Evolutionary conservation across 2,329 filamentous ascomycete genomes (phyloP).

Genomic region (Aspergillus ochraceus): DNA sequence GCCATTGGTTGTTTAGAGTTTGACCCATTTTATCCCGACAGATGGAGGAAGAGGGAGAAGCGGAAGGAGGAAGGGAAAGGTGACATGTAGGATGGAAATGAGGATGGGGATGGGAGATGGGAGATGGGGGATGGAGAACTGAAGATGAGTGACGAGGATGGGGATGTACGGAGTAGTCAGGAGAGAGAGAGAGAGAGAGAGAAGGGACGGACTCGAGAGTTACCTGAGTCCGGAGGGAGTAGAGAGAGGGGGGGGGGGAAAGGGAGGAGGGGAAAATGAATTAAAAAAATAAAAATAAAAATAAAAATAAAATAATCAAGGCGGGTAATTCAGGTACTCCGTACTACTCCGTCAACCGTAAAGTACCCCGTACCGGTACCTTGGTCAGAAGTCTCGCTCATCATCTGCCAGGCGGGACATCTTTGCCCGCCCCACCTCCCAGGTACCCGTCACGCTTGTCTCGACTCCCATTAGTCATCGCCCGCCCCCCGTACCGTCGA

Average conservation of each 20-base stretch:
- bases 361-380: conserved; percentile 9
- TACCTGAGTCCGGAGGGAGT: too few relatives aligned
- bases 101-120: background rate
- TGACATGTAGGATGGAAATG: background rate
- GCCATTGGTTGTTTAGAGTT: background rate
- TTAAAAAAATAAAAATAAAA: background rate
- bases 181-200: too few relatives aligned
- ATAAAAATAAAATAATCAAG: too few relatives aligned
- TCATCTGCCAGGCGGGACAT: too few relatives aligned
- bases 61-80: background rate
- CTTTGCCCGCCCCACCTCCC: conserved; percentile 16
- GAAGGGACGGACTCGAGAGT: too few relatives aligned
- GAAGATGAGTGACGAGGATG: background rate
- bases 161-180: background rate
- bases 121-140: background rate
- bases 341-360: too few relatives aligned
- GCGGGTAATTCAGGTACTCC: too few relatives aligned
- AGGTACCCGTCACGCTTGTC: conserved; percentile 17
- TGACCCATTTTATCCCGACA: background rate
- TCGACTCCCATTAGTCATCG: background rate
- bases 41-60: background rate
- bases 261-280: background rate
- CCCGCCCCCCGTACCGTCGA: too few relatives aligned
- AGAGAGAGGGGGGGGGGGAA: too few relatives aligned
- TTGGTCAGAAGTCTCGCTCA: conserved; percentile 11